A percentile compares a stretch with the other conserved stretches of the same genome.
Evolutionary conservation across 2,329 filamentous ascomycete genomes (phyloP).

Genomic region (Dendryphion nanum): DNA sequence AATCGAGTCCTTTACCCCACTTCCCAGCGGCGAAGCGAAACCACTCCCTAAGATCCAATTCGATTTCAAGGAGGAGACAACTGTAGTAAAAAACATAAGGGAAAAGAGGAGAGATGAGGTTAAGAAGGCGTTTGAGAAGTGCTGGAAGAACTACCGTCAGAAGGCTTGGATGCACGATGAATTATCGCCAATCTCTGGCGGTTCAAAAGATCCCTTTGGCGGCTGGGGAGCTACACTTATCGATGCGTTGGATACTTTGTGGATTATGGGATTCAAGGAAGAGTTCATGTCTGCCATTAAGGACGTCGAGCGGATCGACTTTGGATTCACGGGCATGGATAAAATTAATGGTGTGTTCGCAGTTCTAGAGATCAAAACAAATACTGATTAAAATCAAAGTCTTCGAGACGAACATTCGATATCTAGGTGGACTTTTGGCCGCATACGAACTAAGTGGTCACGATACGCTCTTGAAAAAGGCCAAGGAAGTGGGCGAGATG

Average conservation of each 20-base stretch:
- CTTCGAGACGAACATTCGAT: conserved; percentile 64
- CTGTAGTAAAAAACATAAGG: conserved; percentile 30
- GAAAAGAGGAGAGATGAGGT: conserved; percentile 38
- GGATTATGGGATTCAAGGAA: conserved; percentile 49
- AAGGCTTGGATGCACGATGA: conserved; percentile 52
- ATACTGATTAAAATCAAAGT: conserved; percentile 1
- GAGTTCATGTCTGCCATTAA: conserved; percentile 48
- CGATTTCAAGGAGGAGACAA: conserved; percentile 38
- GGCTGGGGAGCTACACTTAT: conserved; percentile 50
- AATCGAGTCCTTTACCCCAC: conserved; percentile 30
- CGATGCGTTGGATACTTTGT: conserved; percentile 47
- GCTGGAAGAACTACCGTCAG: conserved; percentile 45
- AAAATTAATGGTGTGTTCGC: conserved; percentile 37
- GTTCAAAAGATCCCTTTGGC: conserved; percentile 42
- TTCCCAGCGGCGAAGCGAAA: conserved; percentile 39
- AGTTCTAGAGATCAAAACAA: conserved; percentile 45
- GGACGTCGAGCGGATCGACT: conserved; percentile 45
- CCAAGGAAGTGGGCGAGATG: conserved; percentile 75
- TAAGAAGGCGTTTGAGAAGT: conserved; percentile 43
- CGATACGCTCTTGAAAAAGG: conserved; percentile 70
- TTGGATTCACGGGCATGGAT: conserved; percentile 38
- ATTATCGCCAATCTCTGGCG: conserved; percentile 44
- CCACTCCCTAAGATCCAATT: conserved; percentile 45
- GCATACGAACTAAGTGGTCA: conserved; percentile 87
- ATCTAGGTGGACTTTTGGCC: conserved; percentile 79